Conservation (phyloP, 805 yeast genomes). For the Hanseniaspora nectarophila region DNA sequence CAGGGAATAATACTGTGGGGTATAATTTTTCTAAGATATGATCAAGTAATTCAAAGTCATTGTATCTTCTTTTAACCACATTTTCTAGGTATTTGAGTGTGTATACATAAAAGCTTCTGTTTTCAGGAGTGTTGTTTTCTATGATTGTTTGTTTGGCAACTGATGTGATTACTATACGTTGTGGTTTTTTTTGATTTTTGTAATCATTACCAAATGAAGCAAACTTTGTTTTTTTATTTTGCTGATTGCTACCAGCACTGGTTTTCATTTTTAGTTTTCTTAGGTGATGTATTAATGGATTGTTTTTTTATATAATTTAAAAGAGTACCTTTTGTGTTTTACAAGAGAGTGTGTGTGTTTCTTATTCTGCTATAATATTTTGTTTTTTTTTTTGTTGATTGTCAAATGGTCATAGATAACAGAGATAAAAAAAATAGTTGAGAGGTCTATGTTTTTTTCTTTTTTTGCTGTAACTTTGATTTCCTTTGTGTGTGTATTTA, state of each 20-base stretch:
- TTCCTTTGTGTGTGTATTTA: neutral
- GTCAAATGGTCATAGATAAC: neutral
- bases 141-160: neutral
- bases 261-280: too few relatives aligned
- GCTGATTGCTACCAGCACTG: too few relatives aligned
- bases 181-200: neutral
- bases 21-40: slow-evolving; percentile 56
- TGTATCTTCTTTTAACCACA: slow-evolving; percentile 66
- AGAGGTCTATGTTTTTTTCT: too few relatives aligned
- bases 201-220: too few relatives aligned
- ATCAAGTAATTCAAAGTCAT: slow-evolving; percentile 80
- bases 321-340: too few relatives aligned
- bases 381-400: neutral
- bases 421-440: neutral
- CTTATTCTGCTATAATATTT: too few relatives aligned
- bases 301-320: too few relatives aligned
- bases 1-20: slow-evolving; percentile 77
- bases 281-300: too few relatives aligned
- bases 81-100: slow-evolving; percentile 48
- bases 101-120: slow-evolving; percentile 46
- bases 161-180: neutral
- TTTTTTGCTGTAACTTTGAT: neutral
- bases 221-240: too few relatives aligned
- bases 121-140: neutral
- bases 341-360: too few relatives aligned